phyloP scores from a whole-genome alignment of 805 yeast genomes.

The Hanseniaspora lachancei region DNA sequence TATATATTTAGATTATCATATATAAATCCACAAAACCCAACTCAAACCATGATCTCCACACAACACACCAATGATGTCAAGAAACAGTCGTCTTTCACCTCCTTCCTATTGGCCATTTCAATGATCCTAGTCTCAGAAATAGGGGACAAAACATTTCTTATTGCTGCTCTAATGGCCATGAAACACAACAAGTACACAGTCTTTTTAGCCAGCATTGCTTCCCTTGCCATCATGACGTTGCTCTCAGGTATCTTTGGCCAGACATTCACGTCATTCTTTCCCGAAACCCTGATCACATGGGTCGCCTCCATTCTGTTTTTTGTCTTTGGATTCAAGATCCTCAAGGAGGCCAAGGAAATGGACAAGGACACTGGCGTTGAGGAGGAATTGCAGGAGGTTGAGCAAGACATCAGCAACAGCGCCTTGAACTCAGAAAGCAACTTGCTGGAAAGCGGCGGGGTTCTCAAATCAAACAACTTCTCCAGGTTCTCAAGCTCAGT shows the following conservation, averaged over 20 bases:
- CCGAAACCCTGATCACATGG: constrained; percentile 66
- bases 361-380: constrained; percentile 73
- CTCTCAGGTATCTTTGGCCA: constrained; percentile 86
- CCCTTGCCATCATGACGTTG: constrained; percentile 81
- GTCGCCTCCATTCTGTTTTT: constrained; percentile 71
- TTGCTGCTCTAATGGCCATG: constrained; percentile 98
- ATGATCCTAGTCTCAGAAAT: constrained; percentile 94
- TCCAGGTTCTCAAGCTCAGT: constrained; percentile 28
- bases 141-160: constrained; percentile 92
- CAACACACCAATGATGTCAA: background rate
- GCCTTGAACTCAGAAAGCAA: constrained; percentile 41
- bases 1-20: too few relatives aligned
- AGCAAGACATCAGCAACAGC: constrained; percentile 68
- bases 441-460: constrained; percentile 46
- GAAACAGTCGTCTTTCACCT: constrained; percentile 18
- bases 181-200: constrained; percentile 71
- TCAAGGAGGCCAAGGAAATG: constrained; percentile 75
- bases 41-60: too few relatives aligned
- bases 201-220: constrained; percentile 75
- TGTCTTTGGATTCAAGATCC: constrained; percentile 64
- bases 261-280: constrained; percentile 69
- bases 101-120: constrained; percentile 67
- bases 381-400: constrained; percentile 93
- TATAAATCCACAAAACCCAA: too few relatives aligned
- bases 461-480: constrained; percentile 14